Percentiles rank a stretch among this genome's conserved stretches.
These are phyloP conservation scores for Crepidotus variabilis DNA, from an alignment of 768 basidiomycete species.

Conservation along the genomic window DNA sequence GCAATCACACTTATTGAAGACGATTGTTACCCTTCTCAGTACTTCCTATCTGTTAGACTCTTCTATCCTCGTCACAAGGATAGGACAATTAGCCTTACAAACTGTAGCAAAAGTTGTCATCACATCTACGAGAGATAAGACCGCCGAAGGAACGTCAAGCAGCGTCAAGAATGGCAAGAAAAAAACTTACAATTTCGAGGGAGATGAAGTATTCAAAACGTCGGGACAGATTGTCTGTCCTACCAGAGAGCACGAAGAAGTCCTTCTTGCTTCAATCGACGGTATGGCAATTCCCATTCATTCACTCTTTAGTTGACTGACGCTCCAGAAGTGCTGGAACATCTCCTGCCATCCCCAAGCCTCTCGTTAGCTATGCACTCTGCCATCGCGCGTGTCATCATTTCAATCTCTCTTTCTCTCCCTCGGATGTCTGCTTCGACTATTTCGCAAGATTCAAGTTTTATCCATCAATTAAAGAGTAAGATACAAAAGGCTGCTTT, in stretches of 20 bases:
- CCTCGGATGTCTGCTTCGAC: slow-evolving; percentile 52
- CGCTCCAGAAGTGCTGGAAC: slow-evolving; percentile 40
- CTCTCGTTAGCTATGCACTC: slow-evolving; percentile 54
- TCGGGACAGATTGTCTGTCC: slow-evolving; percentile 45
- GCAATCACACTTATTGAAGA: slow-evolving; percentile 33
- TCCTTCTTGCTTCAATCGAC: slow-evolving; percentile 50
- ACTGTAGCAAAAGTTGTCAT: slow-evolving; percentile 44
- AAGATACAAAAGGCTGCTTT: slow-evolving; percentile 46
- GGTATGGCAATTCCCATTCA: slow-evolving; percentile 35
- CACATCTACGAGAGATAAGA: slow-evolving; percentile 17
- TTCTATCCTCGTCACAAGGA: slow-evolving; percentile 39
- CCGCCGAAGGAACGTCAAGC: slow-evolving; percentile 13
- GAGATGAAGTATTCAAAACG: slow-evolving; percentile 64
- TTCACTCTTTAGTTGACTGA: slow-evolving; percentile 4
- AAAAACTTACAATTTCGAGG: slow-evolving; percentile 66
- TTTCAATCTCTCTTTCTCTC: slow-evolving; percentile 55
- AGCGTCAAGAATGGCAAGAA: slow-evolving; percentile 62
- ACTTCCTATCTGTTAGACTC: slow-evolving; percentile 45
- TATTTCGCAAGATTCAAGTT: slow-evolving; percentile 46
- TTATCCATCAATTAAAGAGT: slow-evolving; percentile 41
- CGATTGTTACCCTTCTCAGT: slow-evolving; percentile 39
- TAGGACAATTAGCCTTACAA: slow-evolving; percentile 45
- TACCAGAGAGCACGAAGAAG: slow-evolving; percentile 45
- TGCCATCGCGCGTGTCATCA: slow-evolving; percentile 50
- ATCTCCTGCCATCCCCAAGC: slow-evolving; percentile 45